Conservation (phyloP, 2,329 filamentous ascomycete genomes). For the Coniochaeta prunicola region DNA sequence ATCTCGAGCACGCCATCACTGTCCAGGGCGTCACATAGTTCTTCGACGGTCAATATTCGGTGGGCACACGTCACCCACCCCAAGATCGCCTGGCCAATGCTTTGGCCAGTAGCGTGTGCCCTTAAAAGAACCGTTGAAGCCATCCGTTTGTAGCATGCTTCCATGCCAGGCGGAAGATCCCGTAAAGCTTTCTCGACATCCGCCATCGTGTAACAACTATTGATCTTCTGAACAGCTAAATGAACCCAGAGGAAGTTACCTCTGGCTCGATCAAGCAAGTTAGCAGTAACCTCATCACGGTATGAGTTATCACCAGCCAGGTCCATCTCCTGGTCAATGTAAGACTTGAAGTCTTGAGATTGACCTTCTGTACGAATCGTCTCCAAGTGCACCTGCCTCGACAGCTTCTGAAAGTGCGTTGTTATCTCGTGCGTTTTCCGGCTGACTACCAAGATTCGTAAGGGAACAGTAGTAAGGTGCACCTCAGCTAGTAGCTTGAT, state of each 20-base stretch:
- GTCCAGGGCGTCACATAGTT: constrained; percentile 15
- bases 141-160: constrained; percentile 24
- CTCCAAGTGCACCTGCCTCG: background rate
- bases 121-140: constrained; percentile 11
- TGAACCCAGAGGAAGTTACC: constrained; percentile 27
- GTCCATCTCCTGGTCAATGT: constrained; percentile 13
- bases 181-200: constrained; percentile 16
- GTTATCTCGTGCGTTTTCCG: constrained; percentile 17
- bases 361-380: constrained; percentile 9
- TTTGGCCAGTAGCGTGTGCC: constrained; percentile 5
- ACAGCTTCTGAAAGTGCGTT: constrained; percentile 9
- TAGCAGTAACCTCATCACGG: constrained; percentile 12
- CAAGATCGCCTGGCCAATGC: constrained; percentile 15
- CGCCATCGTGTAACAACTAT: constrained; percentile 15
- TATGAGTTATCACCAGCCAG: constrained; percentile 9
- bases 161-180: constrained; percentile 22
- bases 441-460: constrained; percentile 22
- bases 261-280: constrained; percentile 16
- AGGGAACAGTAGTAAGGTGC: constrained; percentile 10
- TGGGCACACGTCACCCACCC: constrained; percentile 16
- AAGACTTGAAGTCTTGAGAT: constrained; percentile 11
- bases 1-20: constrained; percentile 17
- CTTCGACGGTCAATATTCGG: constrained; percentile 13
- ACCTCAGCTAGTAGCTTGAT: constrained; percentile 20
- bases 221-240: constrained; percentile 20